Evolutionary conservation across 108 stramenopile species (phyloP), one percentile per base, ranked within the genome.

Genomic region (Cyclotella atomus): DNA sequence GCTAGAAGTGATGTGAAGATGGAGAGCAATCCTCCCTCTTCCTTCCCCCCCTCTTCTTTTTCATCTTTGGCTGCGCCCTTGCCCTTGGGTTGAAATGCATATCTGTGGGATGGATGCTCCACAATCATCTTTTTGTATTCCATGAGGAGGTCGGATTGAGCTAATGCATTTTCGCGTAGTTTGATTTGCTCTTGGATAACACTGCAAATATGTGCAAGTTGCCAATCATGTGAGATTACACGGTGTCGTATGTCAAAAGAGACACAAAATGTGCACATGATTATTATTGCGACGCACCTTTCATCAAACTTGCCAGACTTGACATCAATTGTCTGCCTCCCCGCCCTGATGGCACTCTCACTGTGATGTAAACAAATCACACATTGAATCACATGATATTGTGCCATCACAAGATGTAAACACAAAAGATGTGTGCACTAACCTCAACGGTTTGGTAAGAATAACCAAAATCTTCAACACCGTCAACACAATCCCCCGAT

Each of bases 391-490:
- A 41, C 38, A 41, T 12, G 38, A 41, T n/a, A n/a, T n/a, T n/a
- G n/a, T n/a, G n/a, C n/a, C n/a, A n/a, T n/a, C n/a, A 23, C 25
- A 59, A 23, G 16, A 59, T 6, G 9, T n/a, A n/a, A n/a, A n/a
- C n/a, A n/a, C n/a, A n/a, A n/a, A n/a, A n/a, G n/a, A n/a, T n/a
- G n/a, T n/a, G n/a, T n/a, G n/a, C n/a, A 46, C 28, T 8, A 21
- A 46, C 46, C 85, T 81, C 49, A 93, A 54, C 45, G 95, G 95
- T 71, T 93, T 96, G 38, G 95, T 96, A 33, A 96, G 50, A 61
- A 93, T 94, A 15, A 96, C 95, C 27, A 93, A 75, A 65, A 96
- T 93, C 76, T 93, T 93, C 57, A 85, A 84, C 19, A 96, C 76
- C 12, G 95, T 96, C 59, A 96, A 63, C 17, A 96, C 85, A 68